These are phyloP conservation scores for Priceomyces carsonii DNA, from an alignment of 805 yeast species.

Conservation along the genomic window DNA sequence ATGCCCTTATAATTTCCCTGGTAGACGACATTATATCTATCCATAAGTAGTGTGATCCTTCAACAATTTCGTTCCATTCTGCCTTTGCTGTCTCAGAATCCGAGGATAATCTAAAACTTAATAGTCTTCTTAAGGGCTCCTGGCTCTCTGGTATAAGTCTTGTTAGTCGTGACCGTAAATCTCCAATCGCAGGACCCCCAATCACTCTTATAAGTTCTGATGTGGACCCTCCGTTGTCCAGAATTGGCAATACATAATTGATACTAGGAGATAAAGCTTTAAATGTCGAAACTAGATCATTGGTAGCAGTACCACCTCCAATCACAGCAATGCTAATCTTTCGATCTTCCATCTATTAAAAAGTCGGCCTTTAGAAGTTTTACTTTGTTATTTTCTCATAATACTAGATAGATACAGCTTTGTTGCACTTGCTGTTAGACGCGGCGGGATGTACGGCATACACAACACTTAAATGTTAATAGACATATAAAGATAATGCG, in stretches of 20 bases:
- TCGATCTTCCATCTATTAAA: slow-evolving; percentile 4
- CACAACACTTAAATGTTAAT: too few species aligned
- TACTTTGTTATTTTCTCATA: too few species aligned
- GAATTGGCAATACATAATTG: slow-evolving; percentile 75
- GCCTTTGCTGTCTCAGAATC: slow-evolving; percentile 52
- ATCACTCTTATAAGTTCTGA: slow-evolving; percentile 81
- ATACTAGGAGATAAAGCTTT: slow-evolving; percentile 44
- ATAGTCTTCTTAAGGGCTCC: slow-evolving; percentile 29
- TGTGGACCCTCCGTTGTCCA: slow-evolving; percentile 95
- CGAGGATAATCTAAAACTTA: slow-evolving; percentile 51
- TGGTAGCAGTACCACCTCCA: slow-evolving; percentile 91
- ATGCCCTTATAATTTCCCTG: slow-evolving; percentile 74
- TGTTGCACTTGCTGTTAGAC: too few species aligned
- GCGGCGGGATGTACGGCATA: too few species aligned
- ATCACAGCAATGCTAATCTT: slow-evolving; percentile 35
- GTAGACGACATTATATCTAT: slow-evolving; percentile 53
- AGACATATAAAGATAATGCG: too few species aligned
- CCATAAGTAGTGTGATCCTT: slow-evolving; percentile 79
- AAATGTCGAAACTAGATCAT: slow-evolving; percentile 66
- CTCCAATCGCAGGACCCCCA: slow-evolving; percentile 97
- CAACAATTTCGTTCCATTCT: slow-evolving; percentile 80
- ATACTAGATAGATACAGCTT: too few species aligned
- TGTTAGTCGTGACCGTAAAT: slow-evolving; percentile 78
- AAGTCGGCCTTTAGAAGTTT: too few species aligned
- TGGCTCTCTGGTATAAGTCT: slow-evolving; percentile 63